These are phyloP conservation scores for Penicillium corylophilum DNA, from an alignment of 2,329 filamentous ascomycete genomes.

Conservation along the genomic window DNA sequence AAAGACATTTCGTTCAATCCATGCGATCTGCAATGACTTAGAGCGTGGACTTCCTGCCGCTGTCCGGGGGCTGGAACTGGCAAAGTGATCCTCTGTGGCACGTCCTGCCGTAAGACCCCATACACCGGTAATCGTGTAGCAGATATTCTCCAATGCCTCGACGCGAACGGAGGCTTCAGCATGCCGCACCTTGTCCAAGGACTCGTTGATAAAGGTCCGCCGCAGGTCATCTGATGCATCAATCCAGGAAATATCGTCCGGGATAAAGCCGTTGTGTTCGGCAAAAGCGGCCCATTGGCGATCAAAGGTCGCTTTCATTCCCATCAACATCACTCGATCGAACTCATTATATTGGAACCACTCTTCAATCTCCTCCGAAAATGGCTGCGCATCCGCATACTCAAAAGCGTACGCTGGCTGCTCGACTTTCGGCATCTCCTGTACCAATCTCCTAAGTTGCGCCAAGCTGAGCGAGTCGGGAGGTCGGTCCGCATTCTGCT, in stretches of 20 bases:
- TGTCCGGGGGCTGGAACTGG: slow-evolving; percentile 35
- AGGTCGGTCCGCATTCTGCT: slow-evolving; percentile 40
- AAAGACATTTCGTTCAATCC: slow-evolving; percentile 46
- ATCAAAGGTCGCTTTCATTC: slow-evolving; percentile 74
- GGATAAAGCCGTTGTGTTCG: slow-evolving; percentile 32
- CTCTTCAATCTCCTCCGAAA: slow-evolving; percentile 90
- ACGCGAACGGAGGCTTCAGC: slow-evolving; percentile 43
- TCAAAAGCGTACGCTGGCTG: slow-evolving; percentile 80
- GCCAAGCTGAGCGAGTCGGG: slow-evolving; percentile 72
- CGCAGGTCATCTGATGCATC: slow-evolving; percentile 57
- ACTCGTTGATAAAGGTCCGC: slow-evolving; percentile 41
- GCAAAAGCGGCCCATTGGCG: slow-evolving; percentile 66
- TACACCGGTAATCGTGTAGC: slow-evolving; percentile 62
- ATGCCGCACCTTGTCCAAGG: slow-evolving; percentile 39
- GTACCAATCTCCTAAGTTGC: slow-evolving; percentile 70
- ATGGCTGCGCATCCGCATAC: slow-evolving; percentile 69
- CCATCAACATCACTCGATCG: slow-evolving; percentile 76
- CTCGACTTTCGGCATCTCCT: slow-evolving; percentile 69
- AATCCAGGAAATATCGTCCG: slow-evolving; percentile 61
- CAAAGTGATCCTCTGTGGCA: slow-evolving; percentile 29
- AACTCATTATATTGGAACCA: slow-evolving; percentile 94
- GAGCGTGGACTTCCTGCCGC: slow-evolving; percentile 46
- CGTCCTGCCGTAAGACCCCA: slow-evolving; percentile 67
- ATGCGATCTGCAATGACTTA: slow-evolving; percentile 48
- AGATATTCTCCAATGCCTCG: slow-evolving; percentile 47